A percentile compares a stretch with the other conserved stretches of the same genome.
Conservation (phyloP, 805 yeast species). For the Ogataea paradorogensis region DNA sequence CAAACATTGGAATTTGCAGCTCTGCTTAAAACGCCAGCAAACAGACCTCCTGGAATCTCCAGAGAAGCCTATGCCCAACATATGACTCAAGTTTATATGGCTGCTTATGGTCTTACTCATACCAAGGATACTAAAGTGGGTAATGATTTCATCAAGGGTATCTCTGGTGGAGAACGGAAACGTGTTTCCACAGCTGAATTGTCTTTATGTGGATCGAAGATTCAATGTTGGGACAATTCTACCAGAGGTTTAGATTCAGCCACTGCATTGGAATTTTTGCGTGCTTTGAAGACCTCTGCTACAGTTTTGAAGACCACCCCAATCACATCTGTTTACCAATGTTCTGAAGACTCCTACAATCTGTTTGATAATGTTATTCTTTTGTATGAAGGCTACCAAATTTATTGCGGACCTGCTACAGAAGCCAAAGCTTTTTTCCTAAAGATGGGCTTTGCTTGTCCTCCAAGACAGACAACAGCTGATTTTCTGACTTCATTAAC, state of each 20-base stretch:
- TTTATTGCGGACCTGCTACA: conserved; percentile 33
- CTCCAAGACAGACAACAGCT: conserved; percentile 41
- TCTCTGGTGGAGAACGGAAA: conserved; percentile 63
- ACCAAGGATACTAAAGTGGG: conserved; percentile 57
- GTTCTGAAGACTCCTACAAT: conserved; percentile 38
- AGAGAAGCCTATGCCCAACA: conserved; percentile 52
- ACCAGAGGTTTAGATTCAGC: conserved; percentile 68
- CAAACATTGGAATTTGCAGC: conserved; percentile 66
- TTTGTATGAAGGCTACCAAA: conserved; percentile 40
- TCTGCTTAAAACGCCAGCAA: conserved; percentile 53
- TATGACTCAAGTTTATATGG: conserved; percentile 43
- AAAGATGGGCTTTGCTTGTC: conserved; percentile 39
- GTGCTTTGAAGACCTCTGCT: conserved; percentile 51
- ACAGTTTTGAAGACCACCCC: conserved; percentile 42
- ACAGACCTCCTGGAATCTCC: conserved; percentile 50
- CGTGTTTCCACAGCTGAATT: conserved; percentile 59
- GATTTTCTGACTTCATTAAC: conserved; percentile 38
- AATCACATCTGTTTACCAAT: conserved; percentile 43
- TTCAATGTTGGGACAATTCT: conserved; percentile 60
- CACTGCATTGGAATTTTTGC: conserved; percentile 56
- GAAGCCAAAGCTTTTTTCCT: conserved; percentile 35
- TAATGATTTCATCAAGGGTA: conserved; percentile 56
- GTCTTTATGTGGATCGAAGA: conserved; percentile 28
- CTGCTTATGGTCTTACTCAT: conserved; percentile 36
- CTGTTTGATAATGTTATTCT: conserved; percentile 37